These are phyloP conservation scores for Medicago ruthenica DNA, from an alignment of 306 rosid genomes.

Conservation along the genomic window DNA sequence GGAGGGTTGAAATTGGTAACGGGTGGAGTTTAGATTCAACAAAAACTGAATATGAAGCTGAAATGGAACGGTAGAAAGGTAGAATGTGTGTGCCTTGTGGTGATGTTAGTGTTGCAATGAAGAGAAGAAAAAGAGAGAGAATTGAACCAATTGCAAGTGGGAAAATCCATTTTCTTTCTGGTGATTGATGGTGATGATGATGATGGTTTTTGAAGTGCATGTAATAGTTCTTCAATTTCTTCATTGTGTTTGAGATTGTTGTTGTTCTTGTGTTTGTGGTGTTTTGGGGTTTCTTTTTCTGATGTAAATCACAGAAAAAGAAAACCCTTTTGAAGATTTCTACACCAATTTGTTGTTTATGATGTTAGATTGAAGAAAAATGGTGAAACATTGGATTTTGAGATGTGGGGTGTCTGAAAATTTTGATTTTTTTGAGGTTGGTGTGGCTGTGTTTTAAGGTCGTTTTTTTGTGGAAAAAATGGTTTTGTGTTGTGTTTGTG, in stretches of 20 bases:
- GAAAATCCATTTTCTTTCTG: conserved; percentile 81
- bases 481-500: background rate
- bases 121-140: conserved; percentile 67
- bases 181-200: conserved; percentile 17
- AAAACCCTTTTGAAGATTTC: conserved; percentile 29
- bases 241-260: conserved; percentile 47
- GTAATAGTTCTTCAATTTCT: conserved; percentile 84
- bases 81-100: conserved; percentile 59
- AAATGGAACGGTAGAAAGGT: conserved; percentile 78
- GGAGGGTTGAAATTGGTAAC: conserved; percentile 59
- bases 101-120: conserved; percentile 66
- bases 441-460: background rate
- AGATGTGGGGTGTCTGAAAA: conserved; percentile 11
- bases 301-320: conserved; percentile 33
- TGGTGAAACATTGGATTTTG: background rate
- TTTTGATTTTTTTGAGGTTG: background rate
- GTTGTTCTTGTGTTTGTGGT: no score
- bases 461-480: background rate
- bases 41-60: conserved; percentile 67
- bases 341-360: background rate
- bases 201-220: conserved; percentile 66
- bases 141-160: conserved; percentile 77
- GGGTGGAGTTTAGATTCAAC: conserved; percentile 84
- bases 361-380: background rate
- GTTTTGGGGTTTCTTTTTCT: conserved; percentile 31